phyloP scores from a whole-genome alignment of 257 asterid genomes.

The Capsicum pubescens region DNA sequence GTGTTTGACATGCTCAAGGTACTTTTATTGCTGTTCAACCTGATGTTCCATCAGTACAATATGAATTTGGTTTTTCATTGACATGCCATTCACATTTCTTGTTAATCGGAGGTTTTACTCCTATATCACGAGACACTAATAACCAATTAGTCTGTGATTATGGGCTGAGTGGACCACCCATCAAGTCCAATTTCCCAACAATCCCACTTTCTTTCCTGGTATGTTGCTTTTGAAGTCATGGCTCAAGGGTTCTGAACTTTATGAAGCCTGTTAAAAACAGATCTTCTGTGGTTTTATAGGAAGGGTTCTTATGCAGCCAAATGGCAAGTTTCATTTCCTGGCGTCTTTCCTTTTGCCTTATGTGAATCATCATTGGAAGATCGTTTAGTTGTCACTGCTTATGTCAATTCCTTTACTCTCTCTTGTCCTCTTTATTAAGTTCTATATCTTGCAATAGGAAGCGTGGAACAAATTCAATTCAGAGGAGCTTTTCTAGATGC shows the following conservation, averaged over 20 bases:
- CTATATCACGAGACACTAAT: background rate
- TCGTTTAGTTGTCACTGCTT: background rate
- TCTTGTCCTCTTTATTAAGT: slow-evolving; percentile 19
- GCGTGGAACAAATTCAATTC: slow-evolving; percentile 99
- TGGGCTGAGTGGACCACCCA: slow-evolving; percentile 5
- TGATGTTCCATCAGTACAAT: background rate
- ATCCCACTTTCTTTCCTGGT: background rate
- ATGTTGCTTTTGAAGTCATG: background rate
- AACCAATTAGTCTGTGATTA: background rate
- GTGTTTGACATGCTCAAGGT: slow-evolving; percentile 99
- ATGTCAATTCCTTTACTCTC: background rate
- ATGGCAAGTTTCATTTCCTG: slow-evolving; percentile 11
- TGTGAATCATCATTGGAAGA: background rate
- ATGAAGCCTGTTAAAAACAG: slow-evolving; percentile 6
- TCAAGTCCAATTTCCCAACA: background rate
- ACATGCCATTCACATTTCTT: background rate
- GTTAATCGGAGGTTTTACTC: slow-evolving; percentile 3
- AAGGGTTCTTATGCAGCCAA: background rate
- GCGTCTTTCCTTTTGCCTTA: background rate
- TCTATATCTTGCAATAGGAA: slow-evolving; percentile 58
- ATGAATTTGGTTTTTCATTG: slow-evolving; percentile 7
- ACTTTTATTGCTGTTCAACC: slow-evolving; percentile 30
- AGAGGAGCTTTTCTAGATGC: slow-evolving; percentile 94
- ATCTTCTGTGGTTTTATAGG: background rate
- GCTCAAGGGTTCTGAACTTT: slow-evolving; percentile 22